These are phyloP conservation scores for Phytophthora gonapodyides DNA, from an alignment of 352 stramenopile genomes.

Conservation along the genomic window DNA sequence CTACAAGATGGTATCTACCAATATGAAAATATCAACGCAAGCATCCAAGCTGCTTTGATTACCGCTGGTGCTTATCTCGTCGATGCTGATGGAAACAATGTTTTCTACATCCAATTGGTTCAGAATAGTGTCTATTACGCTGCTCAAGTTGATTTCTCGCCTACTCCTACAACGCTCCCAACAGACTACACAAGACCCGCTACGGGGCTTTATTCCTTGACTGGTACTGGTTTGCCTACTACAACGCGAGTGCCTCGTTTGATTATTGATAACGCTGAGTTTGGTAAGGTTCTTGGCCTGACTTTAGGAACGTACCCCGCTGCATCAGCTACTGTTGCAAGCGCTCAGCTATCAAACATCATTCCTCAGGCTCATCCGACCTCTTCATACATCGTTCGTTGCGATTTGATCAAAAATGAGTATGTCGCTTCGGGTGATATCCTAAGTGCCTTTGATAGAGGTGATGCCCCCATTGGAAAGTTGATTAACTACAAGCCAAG, in stretches of 20 bases:
- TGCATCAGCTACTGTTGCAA: constrained; percentile 5
- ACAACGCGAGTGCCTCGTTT: constrained; percentile 9
- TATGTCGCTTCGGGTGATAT: constrained; percentile 25
- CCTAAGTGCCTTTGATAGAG: constrained; percentile 14
- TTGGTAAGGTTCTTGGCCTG: constrained; percentile 16
- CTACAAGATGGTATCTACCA: no score
- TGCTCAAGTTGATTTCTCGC: background rate
- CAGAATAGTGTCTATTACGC: no score
- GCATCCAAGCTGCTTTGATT: no score
- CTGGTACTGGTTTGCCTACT: constrained; percentile 19
- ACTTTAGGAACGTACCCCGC: constrained; percentile 14
- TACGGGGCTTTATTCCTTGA: constrained; percentile 10
- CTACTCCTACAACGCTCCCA: constrained; percentile 7
- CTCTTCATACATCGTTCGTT: constrained; percentile 19
- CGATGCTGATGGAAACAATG: no score
- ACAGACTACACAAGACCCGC: constrained; percentile 2
- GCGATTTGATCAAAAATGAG: constrained; percentile 28
- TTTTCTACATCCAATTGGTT: no score
- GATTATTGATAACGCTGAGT: constrained; percentile 22
- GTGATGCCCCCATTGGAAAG: constrained; percentile 14
- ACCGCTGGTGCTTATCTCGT: no score
- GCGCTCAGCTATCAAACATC: constrained; percentile 14
- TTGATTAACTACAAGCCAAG: constrained; percentile 14
- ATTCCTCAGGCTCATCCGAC: constrained; percentile 20
- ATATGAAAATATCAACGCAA: no score